Evolutionary conservation across 2,329 filamentous ascomycete genomes (phyloP), one percentile per base, ranked within the genome.

Genomic region (Aspergillus sp.): DNA sequence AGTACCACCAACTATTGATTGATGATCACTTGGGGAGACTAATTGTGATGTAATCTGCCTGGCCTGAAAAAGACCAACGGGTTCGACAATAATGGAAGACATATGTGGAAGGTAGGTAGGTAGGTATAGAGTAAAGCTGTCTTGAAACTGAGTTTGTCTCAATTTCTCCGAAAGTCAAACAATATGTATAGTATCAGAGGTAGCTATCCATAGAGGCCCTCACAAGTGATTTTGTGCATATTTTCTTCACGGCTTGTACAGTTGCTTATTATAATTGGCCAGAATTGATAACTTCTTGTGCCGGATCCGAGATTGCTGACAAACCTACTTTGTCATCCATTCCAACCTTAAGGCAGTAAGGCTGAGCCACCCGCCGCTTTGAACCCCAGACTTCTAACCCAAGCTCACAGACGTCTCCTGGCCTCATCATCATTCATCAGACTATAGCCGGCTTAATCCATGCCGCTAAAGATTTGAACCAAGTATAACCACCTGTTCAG

Each of bases 1-100:
- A 36, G 26, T 30, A 30, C 26, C 26, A 30, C 26, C 26, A 24
- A 30, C 17, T 24, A 48, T 34, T 24, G 24, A 43, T 49, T 15
- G 44, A 3, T 36, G 13, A 44, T 41, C 48, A 41, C 49, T 17
- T 30, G 8, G 26, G 26, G 45, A 38, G 30, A n/a, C 38, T 38
- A 22, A 48, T 38, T 44, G 53, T 55, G 53, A 55, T 55, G 53
- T 39, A 55, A 55, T 55, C 17, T 30, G 44, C 15, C n/a, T 12
- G 9, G 11, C 7, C 44, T 12, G 11, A 48, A 8, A 5, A 30
- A 9, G 5, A 20, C 15, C 9, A 13, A 18, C 15, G 13, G 34
- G 4, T 36, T 36, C 34, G n/a, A n/a, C 12, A 8, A 48, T n/a
- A 34, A 47, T 24, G 20, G 5, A 7, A 15, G 15, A 43, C 13